These are phyloP conservation scores for Podospora sp. DNA, from an alignment of 495 filamentous ascomycete species.

Conservation along the genomic window DNA sequence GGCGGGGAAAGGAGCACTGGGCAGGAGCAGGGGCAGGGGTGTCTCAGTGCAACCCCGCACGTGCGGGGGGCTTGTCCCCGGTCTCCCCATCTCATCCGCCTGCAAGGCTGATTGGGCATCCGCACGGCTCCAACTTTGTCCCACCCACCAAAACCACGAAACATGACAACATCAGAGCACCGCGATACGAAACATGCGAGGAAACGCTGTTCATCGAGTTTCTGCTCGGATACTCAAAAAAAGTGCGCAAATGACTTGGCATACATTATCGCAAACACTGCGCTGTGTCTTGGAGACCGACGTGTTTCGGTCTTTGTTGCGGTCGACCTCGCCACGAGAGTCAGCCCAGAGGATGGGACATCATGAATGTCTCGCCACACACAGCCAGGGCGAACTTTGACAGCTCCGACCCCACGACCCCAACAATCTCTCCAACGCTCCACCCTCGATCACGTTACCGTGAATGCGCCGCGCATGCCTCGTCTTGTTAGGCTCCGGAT, in stretches of 20 bases:
- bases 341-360: not conserved
- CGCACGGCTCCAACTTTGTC: not conserved
- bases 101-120: conserved; percentile 18
- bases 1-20: not conserved
- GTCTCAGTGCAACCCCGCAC: conserved; percentile 7
- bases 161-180: not conserved
- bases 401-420: not conserved
- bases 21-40: not conserved
- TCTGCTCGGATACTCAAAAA: not conserved
- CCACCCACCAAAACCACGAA: not conserved
- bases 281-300: not conserved
- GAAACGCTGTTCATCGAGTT: not conserved
- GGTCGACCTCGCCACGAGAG: not conserved
- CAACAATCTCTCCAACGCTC: not conserved
- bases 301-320: not conserved
- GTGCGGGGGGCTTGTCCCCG: not conserved
- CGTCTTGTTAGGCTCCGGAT: not conserved
- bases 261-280: not conserved
- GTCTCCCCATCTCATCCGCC: not conserved
- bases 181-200: not conserved
- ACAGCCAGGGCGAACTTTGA: not conserved
- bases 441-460: not conserved
- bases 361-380: not conserved
- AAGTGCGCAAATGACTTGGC: not conserved
- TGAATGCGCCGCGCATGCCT: not conserved